Evolutionary conservation across 139 green algal species (phyloP).

Genomic region (Chlamydomonas eustigma): DNA sequence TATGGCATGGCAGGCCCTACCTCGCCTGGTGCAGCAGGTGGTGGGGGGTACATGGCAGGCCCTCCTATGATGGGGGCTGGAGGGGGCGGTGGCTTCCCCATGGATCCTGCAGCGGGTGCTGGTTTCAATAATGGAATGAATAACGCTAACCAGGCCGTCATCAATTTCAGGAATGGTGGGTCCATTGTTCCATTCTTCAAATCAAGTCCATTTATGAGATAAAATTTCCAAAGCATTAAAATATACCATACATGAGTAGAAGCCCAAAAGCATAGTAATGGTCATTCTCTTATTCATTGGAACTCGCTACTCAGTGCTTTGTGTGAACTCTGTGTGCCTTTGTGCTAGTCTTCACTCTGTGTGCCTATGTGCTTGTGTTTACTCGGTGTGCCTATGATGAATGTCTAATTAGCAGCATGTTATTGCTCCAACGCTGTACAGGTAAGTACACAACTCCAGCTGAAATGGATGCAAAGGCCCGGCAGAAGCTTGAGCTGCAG

Average conservation of each 20-base stretch:
- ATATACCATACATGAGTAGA: too few species aligned
- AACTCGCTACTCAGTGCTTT: too few species aligned
- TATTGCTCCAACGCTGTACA: not conserved
- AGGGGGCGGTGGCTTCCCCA: not conserved
- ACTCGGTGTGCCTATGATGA: too few species aligned
- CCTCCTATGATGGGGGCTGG: not conserved
- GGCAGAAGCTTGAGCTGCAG: conserved; percentile 31
- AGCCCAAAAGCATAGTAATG: too few species aligned
- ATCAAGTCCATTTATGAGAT: too few species aligned
- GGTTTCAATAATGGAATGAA: not conserved
- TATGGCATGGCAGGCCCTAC: not conserved
- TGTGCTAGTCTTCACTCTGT: too few species aligned
- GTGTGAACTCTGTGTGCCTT: too few species aligned
- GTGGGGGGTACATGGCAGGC: not conserved
- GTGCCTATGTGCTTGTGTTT: too few species aligned
- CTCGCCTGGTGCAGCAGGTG: not conserved
- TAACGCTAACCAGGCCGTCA: not conserved
- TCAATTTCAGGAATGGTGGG: not conserved
- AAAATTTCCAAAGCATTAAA: too few species aligned
- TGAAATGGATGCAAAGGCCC: conserved; percentile 35
- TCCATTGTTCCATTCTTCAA: too few species aligned
- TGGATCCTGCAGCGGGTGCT: not conserved
- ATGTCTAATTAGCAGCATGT: too few species aligned
- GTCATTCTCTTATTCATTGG: too few species aligned
- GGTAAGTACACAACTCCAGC: conserved; percentile 12